Conservation (phyloP, 1,284 basidiomycete species). For the Coniferiporia weirii region DNA sequence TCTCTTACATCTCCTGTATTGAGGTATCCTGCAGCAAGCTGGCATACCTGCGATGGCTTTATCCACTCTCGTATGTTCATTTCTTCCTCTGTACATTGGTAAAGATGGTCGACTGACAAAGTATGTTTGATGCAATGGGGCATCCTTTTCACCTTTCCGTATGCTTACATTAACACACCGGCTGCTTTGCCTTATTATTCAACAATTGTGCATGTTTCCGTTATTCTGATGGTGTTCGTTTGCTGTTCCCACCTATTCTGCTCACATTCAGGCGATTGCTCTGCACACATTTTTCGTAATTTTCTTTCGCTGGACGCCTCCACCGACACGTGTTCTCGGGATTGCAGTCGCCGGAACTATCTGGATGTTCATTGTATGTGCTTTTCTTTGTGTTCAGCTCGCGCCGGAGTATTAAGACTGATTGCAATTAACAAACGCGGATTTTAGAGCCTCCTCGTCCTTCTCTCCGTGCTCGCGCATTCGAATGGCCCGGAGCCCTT, state of each 20-base stretch:
- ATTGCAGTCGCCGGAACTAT: background rate
- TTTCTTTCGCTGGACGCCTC: slow-evolving; percentile 18
- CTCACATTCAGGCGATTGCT: slow-evolving; percentile 13
- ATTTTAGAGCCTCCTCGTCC: slow-evolving; percentile 9
- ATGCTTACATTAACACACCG: too few species aligned
- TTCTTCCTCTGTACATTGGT: background rate
- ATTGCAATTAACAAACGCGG: too few species aligned
- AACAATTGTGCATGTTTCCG: too few species aligned
- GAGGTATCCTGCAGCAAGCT: slow-evolving; percentile 9
- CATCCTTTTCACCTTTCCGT: too few species aligned
- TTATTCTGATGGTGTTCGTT: too few species aligned
- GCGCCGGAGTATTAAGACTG: too few species aligned
- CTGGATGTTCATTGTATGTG: slow-evolving; percentile 14
- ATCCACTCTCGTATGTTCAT: slow-evolving; percentile 15
- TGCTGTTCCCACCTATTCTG: too few species aligned
- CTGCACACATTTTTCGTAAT: slow-evolving; percentile 19
- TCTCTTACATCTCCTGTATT: too few species aligned
- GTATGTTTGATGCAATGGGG: too few species aligned
- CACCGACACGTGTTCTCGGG: slow-evolving; percentile 1
- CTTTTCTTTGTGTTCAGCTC: background rate
- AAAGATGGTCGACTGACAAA: too few species aligned
- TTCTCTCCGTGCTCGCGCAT: slow-evolving; percentile 4
- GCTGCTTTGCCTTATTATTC: too few species aligned
- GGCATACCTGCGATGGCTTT: slow-evolving; percentile 12
- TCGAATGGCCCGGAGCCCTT: background rate